Evolutionary conservation across 2,329 filamentous ascomycete species (phyloP), one percentile per base, ranked within the genome.

Genomic region (Cryphonectria radicalis): DNA sequence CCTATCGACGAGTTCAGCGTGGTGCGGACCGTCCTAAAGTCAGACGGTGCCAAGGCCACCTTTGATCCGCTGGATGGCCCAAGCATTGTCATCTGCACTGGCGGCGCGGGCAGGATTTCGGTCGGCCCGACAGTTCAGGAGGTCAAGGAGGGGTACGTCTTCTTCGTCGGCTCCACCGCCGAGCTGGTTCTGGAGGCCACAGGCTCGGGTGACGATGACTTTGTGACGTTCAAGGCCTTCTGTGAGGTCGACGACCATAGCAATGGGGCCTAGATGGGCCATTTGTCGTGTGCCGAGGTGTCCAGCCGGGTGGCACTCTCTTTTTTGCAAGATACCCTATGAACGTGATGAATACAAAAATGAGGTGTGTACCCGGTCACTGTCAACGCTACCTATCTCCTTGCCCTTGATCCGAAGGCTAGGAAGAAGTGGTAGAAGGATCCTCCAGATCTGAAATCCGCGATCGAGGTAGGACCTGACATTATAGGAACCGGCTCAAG

Each of bases 1-100:
- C 96, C 96, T 0, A 99, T 99, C 74, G 93, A 97, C 67, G 96
- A 99, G 80, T 99, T 99, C 81, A 92, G 91, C 75, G 95, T 99
- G 22, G 89, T 98, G 63, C 91, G 93, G 77, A 92, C 93, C 0
- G 88, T 92, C 14, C 84, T 99, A 50, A 92, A 91, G 75, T 86
- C 85, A 25, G 84, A 86, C 0, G 92, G 90, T 2, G 89, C 93
- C 42, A 97, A 97, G 82, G 94, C 90, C 0, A 97, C 93, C 0
- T 97, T 99, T 77, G 95, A 97, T 73, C 87, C 90, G 0, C 89
- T 99, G 65, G 90, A 92, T 8, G 96, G 96, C 0, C 96, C 96
- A 0, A 97, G 94, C 80, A 94, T 99, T 76, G 81, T 98, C 74
- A 96, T 99, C 73, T 97, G 94, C 82, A 98, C 95, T 0, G 85